Evolutionary conservation across 2,329 filamentous ascomycete genomes (phyloP).

Genomic region (Geosmithia putterillii): DNA sequence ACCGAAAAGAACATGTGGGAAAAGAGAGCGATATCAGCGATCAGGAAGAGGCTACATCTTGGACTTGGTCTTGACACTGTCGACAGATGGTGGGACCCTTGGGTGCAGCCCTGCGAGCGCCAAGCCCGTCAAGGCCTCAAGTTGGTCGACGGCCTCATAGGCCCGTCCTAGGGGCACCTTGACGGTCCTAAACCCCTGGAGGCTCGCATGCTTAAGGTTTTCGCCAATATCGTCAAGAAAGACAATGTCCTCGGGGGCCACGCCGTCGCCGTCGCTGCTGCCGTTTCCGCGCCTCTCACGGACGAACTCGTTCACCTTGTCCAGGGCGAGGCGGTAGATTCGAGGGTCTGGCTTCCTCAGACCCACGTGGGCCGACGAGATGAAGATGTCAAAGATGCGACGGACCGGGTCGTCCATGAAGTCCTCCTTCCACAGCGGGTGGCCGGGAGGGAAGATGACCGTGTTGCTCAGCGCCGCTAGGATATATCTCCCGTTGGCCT

Average conservation of each 20-base stretch:
- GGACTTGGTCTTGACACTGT: slow-evolving; percentile 18
- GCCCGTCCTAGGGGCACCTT: slow-evolving; percentile 73
- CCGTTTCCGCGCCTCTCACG: neutral
- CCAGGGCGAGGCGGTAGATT: slow-evolving; percentile 67
- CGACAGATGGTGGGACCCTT: slow-evolving; percentile 24
- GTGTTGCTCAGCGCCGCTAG: slow-evolving; percentile 85
- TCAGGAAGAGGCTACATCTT: slow-evolving; percentile 21
- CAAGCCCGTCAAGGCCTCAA: slow-evolving; percentile 66
- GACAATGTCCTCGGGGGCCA: slow-evolving; percentile 57
- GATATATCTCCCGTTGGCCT: slow-evolving; percentile 50
- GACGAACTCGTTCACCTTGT: slow-evolving; percentile 51
- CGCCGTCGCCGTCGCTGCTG: slow-evolving; percentile 13
- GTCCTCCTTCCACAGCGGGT: slow-evolving; percentile 48
- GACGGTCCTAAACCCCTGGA: slow-evolving; percentile 66
- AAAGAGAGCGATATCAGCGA: no score
- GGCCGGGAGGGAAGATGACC: slow-evolving; percentile 66
- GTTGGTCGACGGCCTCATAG: slow-evolving; percentile 67
- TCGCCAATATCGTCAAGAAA: slow-evolving; percentile 94
- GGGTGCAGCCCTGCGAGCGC: slow-evolving; percentile 43
- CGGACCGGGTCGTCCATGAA: slow-evolving; percentile 44
- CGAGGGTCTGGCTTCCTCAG: slow-evolving; percentile 74
- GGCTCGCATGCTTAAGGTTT: slow-evolving; percentile 72
- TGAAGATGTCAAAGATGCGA: slow-evolving; percentile 70
- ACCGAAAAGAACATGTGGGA: no score
- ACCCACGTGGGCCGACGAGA: slow-evolving; percentile 77